Base-by-base conservation (phyloP, 225 moss, liverwort and hornwort species). In the Takakia lepidozioides region DNA sequence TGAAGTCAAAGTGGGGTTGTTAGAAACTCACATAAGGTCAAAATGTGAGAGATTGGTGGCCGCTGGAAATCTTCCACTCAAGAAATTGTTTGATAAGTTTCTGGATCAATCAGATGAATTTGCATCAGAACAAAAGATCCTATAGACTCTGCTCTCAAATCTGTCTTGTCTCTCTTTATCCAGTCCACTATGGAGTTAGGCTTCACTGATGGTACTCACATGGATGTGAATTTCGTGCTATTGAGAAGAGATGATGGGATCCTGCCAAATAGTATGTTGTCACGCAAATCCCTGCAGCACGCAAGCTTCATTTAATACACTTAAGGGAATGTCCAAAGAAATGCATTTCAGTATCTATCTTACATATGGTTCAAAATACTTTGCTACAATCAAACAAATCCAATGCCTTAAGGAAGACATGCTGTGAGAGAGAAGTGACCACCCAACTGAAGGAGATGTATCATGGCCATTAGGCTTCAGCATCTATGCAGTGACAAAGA, bases 51-150 rank as follows among this genome's bases (percentile, higher is more conserved):
- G n/a, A n/a, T n/a, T 6, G 0, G 8, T 60, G 19, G 58, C 18
- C 0, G 30, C 54, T 1, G 73, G 73, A 38, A 78, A 59, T 1
- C 56, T 60, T 0, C 78, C 65, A 0, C 62, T 73, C 23, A 78
- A 61, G 5, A 39, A 53, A 5, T 78, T 78, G 20, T 78, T 73
- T 8, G 73, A 62, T 41, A 78, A 66, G 40, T 78, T 78, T 62
- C 59, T 78, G 17, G 2, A 25, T 43, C 14, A 43, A 21, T 1
- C 2, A 2, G 21, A 43, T 43, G 0, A 42, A 5, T 41, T 11
- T 5, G 40, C 14, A 4, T 41, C n/a, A n/a, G n/a, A n/a, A n/a
- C n/a, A n/a, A n/a, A n/a, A n/a, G n/a, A n/a, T n/a, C n/a, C n/a
- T n/a, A n/a, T n/a, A n/a, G n/a, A n/a, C n/a, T n/a, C n/a, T n/a